Evolutionary conservation across 768 basidiomycete genomes (phyloP), one percentile per base, ranked within the genome.

Genomic region (Lepiota subincarnata): DNA sequence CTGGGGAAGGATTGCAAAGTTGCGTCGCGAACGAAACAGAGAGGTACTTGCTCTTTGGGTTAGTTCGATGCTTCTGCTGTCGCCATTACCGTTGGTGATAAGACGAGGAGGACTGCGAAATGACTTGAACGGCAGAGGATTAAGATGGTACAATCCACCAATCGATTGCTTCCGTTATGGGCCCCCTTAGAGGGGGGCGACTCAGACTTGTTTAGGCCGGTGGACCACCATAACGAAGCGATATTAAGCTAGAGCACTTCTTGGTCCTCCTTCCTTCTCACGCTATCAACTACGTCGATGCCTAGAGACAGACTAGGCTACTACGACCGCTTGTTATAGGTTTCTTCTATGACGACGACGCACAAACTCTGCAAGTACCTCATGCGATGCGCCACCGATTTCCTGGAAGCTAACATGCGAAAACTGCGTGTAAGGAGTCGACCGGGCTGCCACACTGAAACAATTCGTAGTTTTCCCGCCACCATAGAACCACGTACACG

Each of bases 21-120:
- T 35, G 40, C 53, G 6, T 37, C 28, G 5, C 28, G 38, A 11
- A 31, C 18, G 35, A 53, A 31, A 42, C 53, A 43, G 14, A 37
- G 40, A 20, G 53, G 19, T 34, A 55, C 48, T 35, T 13, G 36
- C 3, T 63, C 57, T 34, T 38, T 60, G 6, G 60, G 60, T 12
- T 59, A 55, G 35, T 12, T 62, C 6, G 60, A 63, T 47, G 53
- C 57, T 0, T 61, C 62, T 13, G 42, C 60, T 16, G 48, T 60
- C 16, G 26, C 55, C 18, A 56, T 61, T 16, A 35, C 60, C 26
- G 55, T 40, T 63, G 6, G 60, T 6, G 62, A 61, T 31, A 58
- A 60, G 20, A 61, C 50, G 18, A 46, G 46, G 13, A 41, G 45
- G 16, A 61, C 36, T 14, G 56, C 49, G 42, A 6, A 28, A 26